Evolutionary conservation across 176 grass and related monocot genomes (phyloP).

Genomic region (Elaeis guineensis): DNA sequence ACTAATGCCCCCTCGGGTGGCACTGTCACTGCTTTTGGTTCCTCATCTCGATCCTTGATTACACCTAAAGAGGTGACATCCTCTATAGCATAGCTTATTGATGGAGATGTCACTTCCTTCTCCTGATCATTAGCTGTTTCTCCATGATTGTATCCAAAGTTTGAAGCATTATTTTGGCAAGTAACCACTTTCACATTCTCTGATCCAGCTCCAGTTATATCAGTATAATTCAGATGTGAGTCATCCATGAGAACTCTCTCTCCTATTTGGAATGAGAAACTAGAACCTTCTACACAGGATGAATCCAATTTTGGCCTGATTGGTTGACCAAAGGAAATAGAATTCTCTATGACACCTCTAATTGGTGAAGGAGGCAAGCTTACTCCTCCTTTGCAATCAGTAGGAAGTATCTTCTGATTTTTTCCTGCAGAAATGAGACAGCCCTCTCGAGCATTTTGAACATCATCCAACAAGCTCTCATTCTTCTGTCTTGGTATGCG

Average conservation of each 20-base stretch:
- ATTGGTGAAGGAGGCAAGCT: constrained; percentile 8
- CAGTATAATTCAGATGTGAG: neutral
- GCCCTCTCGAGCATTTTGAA: too few relatives aligned
- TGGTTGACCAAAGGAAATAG: neutral
- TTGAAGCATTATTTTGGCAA: constrained; percentile 10
- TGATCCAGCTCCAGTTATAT: neutral
- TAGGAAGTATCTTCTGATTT: neutral
- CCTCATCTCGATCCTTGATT: constrained; percentile 21
- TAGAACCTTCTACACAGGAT: constrained; percentile 22
- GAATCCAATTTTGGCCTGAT: constrained; percentile 17
- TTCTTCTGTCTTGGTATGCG: too few relatives aligned
- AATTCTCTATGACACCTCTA: constrained; percentile 22
- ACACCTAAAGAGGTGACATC: constrained; percentile 14
- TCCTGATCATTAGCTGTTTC: constrained; percentile 11
- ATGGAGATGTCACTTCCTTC: neutral
- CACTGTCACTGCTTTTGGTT: constrained; percentile 4
- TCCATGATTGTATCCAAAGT: constrained; percentile 7
- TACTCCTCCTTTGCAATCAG: constrained; percentile 12
- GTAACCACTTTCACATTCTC: constrained; percentile 1
- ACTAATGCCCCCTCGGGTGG: constrained; percentile 23
- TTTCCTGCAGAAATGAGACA: constrained; percentile 9
- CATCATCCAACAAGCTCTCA: too few relatives aligned
- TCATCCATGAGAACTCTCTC: neutral
- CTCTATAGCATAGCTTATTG: constrained; percentile 1
- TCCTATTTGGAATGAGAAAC: constrained; percentile 21